phyloP scores from a whole-genome alignment of 2,329 filamentous ascomycete species.

The Daldinia eschscholtzii region DNA sequence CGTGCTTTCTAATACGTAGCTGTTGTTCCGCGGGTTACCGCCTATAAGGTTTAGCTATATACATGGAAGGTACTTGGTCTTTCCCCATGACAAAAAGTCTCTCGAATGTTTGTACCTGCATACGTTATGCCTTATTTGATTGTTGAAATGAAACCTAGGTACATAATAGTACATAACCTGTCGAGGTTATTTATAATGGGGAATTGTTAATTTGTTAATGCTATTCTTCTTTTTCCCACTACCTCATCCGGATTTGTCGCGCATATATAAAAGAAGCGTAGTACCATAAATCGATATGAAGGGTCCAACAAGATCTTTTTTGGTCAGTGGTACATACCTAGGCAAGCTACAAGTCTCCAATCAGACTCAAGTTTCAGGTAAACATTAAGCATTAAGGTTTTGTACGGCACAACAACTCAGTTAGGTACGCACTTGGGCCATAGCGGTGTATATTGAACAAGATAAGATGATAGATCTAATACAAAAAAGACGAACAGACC shows the following conservation, averaged over 20 bases:
- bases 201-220: constrained; percentile 22
- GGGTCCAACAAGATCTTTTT: background rate
- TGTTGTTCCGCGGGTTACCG: background rate
- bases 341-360: background rate
- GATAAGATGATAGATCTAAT: constrained; percentile 5
- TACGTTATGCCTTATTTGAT: constrained; percentile 2
- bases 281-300: background rate
- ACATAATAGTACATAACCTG: constrained; percentile 3
- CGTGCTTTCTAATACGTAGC: constrained; percentile 1
- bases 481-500: constrained; percentile 4
- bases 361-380: background rate
- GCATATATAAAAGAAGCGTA: background rate
- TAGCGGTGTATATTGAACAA: background rate
- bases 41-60: background rate
- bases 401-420: background rate
- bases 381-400: background rate
- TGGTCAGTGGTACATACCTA: background rate
- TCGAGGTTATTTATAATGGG: constrained; percentile 17
- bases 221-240: constrained; percentile 14
- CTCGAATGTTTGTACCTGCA: background rate
- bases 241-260: background rate
- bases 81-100: background rate
- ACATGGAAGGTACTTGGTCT: background rate
- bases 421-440: background rate
- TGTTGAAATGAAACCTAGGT: constrained; percentile 26